These are phyloP conservation scores for Candida ponderosae DNA, from an alignment of 805 yeast genomes.

Conservation along the genomic window DNA sequence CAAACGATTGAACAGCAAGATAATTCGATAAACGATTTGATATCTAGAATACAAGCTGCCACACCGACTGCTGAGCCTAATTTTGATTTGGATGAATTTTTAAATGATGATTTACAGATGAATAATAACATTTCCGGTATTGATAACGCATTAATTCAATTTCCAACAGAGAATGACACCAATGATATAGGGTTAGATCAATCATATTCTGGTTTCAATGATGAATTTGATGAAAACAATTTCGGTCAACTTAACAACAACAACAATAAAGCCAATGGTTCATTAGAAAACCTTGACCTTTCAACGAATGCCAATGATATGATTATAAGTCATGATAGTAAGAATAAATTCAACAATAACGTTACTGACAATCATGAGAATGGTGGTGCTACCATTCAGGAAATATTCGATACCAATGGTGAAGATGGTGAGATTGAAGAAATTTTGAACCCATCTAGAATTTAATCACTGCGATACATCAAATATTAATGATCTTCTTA, in stretches of 20 bases:
- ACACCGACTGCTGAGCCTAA: slow-evolving; percentile 4
- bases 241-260: too few species aligned
- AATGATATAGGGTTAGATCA: too few species aligned
- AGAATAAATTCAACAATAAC: not conserved
- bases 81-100: slow-evolving; percentile 18
- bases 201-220: too few species aligned
- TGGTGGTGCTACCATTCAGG: not conserved
- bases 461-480: too few species aligned
- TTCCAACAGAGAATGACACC: too few species aligned
- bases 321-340: not conserved
- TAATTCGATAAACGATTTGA: slow-evolving; percentile 17
- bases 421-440: slow-evolving; percentile 5
- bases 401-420: slow-evolving; percentile 4
- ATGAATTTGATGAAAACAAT: too few species aligned
- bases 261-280: too few species aligned
- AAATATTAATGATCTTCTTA: too few species aligned
- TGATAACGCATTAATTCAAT: too few species aligned
- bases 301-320: not conserved
- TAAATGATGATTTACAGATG: slow-evolving; percentile 4
- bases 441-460: slow-evolving; percentile 5
- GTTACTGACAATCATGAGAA: not conserved
- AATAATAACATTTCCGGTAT: too few species aligned
- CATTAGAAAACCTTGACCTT: too few species aligned
- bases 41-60: slow-evolving; percentile 9
- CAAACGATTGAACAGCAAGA: slow-evolving; percentile 19